Evolutionary conservation across 2,329 filamentous ascomycete species (phyloP), one percentile per base, ranked within the genome.

Genomic region (Pseudogymnoascus sp.): DNA sequence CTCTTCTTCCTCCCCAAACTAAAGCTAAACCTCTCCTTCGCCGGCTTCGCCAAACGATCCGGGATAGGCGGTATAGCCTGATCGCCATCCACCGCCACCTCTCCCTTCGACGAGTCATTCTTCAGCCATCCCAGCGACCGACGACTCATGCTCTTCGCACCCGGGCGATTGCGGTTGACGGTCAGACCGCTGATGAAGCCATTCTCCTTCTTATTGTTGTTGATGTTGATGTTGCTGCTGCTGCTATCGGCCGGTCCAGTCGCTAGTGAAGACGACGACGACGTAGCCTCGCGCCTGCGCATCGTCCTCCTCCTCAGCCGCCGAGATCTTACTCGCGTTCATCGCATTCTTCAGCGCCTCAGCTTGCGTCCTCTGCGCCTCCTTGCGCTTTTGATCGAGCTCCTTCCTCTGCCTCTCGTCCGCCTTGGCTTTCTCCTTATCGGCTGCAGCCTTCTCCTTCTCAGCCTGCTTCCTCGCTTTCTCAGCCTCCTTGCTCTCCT

Each of bases 131-230:
- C 83, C 70, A 90, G 87, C 67, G 89, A 89, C 74, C 88, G 91
- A 66, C 88, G 85, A 59, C 89, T 84, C 78, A 96, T 83, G 66
- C 90, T 92, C 77, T 90, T 93, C 73, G 88, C 91, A 8, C 85
- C 85, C 62, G 87, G 82, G 68, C 87, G 84, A 66, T 89, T 86
- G 49, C 90, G 81, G 9, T 62, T 69, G 18, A 71, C 63, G 9
- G 64, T 65, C 5, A 64, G 67, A 38, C 18, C 63, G 63, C 33
- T 85, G 43, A 95, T 77, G 31, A 85, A 79, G 4, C 79, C 77
- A 55, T 77, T 77, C 21, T 75, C 68, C 52, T 71, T 74, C 21
- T 64, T 65, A n/a, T 4, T 9, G 5, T 40, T 37, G 11, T 14
- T 4, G 23, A 5, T 25, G 18, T 18, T 18, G 18, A 18, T 18